These are phyloP conservation scores for Paramecium bursaria DNA, from an alignment of 73 alveolate species.

Conservation along the genomic window DNA sequence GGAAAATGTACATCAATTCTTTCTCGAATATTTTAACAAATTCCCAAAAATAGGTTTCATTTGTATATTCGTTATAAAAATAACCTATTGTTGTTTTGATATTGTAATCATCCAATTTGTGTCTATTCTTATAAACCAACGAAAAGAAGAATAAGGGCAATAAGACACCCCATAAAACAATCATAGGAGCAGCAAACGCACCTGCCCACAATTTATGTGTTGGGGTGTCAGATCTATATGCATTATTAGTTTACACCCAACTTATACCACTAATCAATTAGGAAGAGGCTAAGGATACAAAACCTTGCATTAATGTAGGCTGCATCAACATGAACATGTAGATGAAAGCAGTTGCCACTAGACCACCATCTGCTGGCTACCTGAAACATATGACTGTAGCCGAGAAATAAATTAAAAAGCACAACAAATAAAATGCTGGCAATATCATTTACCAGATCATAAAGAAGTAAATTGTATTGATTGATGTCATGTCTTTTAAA, in stretches of 20 bases:
- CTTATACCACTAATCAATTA: neutral
- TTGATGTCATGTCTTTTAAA: slow-evolving; percentile 10
- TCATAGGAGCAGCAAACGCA: slow-evolving; percentile 38
- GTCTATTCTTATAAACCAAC: slow-evolving; percentile 12
- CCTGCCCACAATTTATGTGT: slow-evolving; percentile 16
- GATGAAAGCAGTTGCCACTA: slow-evolving; percentile 35
- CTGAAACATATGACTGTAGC: slow-evolving; percentile 8
- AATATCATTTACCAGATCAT: slow-evolving; percentile 31
- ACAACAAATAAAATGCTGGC: slow-evolving; percentile 15
- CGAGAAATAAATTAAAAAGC: neutral
- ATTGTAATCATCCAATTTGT: neutral
- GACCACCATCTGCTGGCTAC: neutral
- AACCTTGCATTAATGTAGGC: slow-evolving; percentile 46
- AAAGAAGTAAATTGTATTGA: slow-evolving; percentile 20
- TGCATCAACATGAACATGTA: slow-evolving; percentile 10
- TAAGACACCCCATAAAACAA: slow-evolving; percentile 13
- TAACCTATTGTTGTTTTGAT: neutral
- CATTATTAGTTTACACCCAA: slow-evolving; percentile 40
- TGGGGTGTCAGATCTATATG: slow-evolving; percentile 19
- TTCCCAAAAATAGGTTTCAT: slow-evolving; percentile 40
- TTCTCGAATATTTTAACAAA: slow-evolving; percentile 35
- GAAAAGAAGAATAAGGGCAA: slow-evolving; percentile 17
- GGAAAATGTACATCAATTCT: slow-evolving; percentile 20
- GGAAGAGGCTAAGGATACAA: slow-evolving; percentile 14
- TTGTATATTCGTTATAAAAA: slow-evolving; percentile 31